Evolutionary conservation across 78 protist genomes (phyloP).

Genomic region (Cavenderia fasciculata): DNA sequence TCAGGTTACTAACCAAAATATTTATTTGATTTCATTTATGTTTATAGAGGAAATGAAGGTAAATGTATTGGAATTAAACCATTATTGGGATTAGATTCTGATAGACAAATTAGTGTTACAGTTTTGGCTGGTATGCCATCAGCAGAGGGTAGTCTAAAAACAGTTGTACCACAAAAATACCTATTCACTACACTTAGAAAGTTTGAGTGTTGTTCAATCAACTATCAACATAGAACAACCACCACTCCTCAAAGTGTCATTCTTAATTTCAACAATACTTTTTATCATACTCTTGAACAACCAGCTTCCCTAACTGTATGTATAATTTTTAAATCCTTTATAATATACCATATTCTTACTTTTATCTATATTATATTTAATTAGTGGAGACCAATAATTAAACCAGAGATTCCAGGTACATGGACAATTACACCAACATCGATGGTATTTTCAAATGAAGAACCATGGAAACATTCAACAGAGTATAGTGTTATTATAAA

Average conservation of each 20-base stretch:
- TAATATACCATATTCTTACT: too few relatives aligned
- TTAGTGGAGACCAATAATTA: conserved; percentile 57
- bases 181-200: background rate
- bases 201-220: background rate
- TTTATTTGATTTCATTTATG: background rate
- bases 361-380: too few relatives aligned
- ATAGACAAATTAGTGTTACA: background rate
- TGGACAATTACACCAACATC: background rate
- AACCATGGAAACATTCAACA: background rate
- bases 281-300: background rate
- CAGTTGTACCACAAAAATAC: background rate
- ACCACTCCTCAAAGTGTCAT: background rate
- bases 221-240: too few relatives aligned
- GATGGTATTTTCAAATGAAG: background rate
- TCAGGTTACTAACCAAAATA: background rate
- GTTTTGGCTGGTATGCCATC: conserved; percentile 30
- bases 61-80: conserved; percentile 63
- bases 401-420: conserved; percentile 30
- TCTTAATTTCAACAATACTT: background rate
- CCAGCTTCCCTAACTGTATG: background rate
- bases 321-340: too few relatives aligned
- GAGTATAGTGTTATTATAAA: background rate
- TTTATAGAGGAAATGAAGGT: conserved; percentile 21
- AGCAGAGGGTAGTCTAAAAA: conserved; percentile 32
- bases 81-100: conserved; percentile 10